Percentiles rank a stretch among this genome's conserved stretches.
Evolutionary conservation across 2,329 filamentous ascomycete genomes (phyloP).

Genomic region (Aspergillus pseudoglaucus): DNA sequence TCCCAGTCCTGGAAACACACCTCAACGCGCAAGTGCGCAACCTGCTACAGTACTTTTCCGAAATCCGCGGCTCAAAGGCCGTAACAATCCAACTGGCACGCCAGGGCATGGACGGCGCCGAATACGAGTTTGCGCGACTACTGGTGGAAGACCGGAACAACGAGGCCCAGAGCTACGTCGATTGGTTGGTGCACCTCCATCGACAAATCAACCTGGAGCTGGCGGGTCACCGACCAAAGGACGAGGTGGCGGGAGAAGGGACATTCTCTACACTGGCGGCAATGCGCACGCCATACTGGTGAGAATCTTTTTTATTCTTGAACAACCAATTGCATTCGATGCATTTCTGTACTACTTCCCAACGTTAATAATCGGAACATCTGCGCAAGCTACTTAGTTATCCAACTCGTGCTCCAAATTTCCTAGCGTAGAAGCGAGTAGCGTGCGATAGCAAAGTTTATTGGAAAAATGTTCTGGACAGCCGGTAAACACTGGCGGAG

Average conservation of each 20-base stretch:
- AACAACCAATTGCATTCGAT: neutral
- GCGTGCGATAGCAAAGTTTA: too few species aligned
- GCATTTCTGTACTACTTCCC: neutral
- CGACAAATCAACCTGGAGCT: constrained; percentile 84
- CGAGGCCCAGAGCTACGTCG: constrained; percentile 95
- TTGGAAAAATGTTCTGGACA: too few species aligned
- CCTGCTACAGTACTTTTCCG: constrained; percentile 77
- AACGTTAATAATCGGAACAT: too few species aligned
- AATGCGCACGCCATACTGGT: constrained; percentile 43
- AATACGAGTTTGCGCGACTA: constrained; percentile 69
- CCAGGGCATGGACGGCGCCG: constrained; percentile 4
- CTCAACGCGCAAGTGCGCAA: constrained; percentile 94
- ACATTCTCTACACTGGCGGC: constrained; percentile 41
- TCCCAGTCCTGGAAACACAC: constrained; percentile 84
- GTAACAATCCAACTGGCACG: constrained; percentile 73
- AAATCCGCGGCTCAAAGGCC: constrained; percentile 76
- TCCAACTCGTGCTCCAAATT: too few species aligned
- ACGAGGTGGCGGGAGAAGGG: constrained; percentile 37
- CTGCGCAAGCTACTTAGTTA: too few species aligned
- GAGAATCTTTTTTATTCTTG: neutral
- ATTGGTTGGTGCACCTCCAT: constrained; percentile 96
- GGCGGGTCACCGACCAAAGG: constrained; percentile 45
- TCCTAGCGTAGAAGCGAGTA: too few species aligned
- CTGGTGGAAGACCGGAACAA: constrained; percentile 94
- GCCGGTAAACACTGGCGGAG: too few species aligned